Base-by-base conservation (phyloP, 1,139 yeast species). In the Pichiaceae sp. region DNA sequence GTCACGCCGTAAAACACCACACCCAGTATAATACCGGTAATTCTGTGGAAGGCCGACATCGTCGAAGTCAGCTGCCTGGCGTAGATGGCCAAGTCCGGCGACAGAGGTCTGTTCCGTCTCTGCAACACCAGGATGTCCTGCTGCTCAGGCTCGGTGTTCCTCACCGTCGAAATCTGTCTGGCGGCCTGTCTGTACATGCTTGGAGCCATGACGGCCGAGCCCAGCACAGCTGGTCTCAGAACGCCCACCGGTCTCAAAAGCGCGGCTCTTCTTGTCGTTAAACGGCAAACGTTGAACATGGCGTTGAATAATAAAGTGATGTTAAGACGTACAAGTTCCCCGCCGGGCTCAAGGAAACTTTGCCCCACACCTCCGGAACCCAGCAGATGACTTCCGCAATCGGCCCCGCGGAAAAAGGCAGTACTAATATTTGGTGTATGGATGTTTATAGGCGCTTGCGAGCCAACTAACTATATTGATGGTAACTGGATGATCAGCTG, bases 71-170 rank as follows among this genome's bases (percentile, higher is more conserved):
- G 61, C 67, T 91, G 96, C 37, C 93, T 93, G 66, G 86, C 70
- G 67, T 89, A 91, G 57, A 91, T 89, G 42, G 78, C 65, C 58
- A 91, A 71, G 61, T 91, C 95, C 41, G 98, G 98, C 31, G 96
- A 87, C 27, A 73, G 65, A 33, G 98, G 98, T 66, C 98, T 79
- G 64, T 77, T 74, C 51, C 70, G 72, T 62, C 98, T 78, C 67
- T 91, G 98, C 38, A 80, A 76, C 42, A 77, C 71, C 46, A 91
- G 72, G 42, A 87, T 70, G 33, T 72, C 74, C 48, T 80, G 72
- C 53, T 83, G 93, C 52, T 75, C 75, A 19, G 66, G 73, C 36
- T 70, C 70, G 31, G 85, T 66, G 32, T 87, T 72, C 52, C 70
- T 63, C 48, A 80, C 74, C 20, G 87, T 73, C 38, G 78, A 57